These are phyloP conservation scores for Globisporangium barbulae DNA, from an alignment of 352 stramenopile species.

Conservation along the genomic window DNA sequence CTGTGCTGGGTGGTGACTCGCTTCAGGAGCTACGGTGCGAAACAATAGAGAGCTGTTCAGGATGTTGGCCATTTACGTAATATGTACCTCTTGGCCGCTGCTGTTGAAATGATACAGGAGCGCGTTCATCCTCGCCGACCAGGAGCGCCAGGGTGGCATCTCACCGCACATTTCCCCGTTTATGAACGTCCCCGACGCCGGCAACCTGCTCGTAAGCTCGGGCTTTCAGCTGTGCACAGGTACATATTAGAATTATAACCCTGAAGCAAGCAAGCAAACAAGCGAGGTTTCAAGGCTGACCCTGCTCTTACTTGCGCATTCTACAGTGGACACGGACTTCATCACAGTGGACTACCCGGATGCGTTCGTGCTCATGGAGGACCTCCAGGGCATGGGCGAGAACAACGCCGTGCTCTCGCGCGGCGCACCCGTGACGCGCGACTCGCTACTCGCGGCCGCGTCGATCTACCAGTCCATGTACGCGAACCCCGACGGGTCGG, in stretches of 20 bases:
- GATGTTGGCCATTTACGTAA: too few relatives aligned
- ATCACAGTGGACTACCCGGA: conserved; percentile 94
- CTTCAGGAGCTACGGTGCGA: conserved; percentile 91
- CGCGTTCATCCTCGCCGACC: conserved; percentile 92
- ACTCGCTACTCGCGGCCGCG: conserved; percentile 92
- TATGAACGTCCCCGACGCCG: conserved; percentile 94
- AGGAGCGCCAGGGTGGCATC: conserved; percentile 94
- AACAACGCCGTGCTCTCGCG: conserved; percentile 85
- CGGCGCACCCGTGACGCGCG: conserved; percentile 68
- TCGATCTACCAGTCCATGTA: conserved; percentile 95
- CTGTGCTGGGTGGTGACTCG: conserved; percentile 94
- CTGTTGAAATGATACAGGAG: conserved; percentile 40
- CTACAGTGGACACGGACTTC: conserved; percentile 94
- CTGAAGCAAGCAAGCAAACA: background rate
- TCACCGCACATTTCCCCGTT: conserved; percentile 95
- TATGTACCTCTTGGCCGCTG: background rate
- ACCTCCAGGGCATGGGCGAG: conserved; percentile 95
- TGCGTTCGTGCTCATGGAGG: conserved; percentile 95
- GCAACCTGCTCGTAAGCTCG: conserved; percentile 88
- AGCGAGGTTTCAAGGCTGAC: background rate
- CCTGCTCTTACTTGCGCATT: background rate
- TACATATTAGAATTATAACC: conserved; percentile 14
- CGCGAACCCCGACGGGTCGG: conserved; percentile 76
- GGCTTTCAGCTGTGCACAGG: conserved; percentile 94
- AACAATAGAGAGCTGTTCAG: too few relatives aligned